Base-by-base conservation (phyloP, 1,284 basidiomycete genomes). In the Rhizoctonia solani region DNA sequence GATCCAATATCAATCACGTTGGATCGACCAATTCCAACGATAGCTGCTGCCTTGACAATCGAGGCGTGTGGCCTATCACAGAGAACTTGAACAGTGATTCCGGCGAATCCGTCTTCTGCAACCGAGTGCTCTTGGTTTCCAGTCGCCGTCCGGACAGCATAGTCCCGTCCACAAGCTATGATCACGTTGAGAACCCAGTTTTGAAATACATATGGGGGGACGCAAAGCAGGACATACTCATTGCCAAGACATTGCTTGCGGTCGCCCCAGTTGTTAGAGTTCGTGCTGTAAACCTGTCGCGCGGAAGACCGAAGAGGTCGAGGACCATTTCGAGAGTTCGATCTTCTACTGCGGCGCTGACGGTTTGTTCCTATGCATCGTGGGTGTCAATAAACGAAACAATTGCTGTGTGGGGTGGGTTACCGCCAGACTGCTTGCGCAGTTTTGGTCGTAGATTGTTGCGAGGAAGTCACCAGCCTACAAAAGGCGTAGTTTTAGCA, bases 251-350 rank as follows among this genome's bases (percentile, higher is more conserved):
- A 70, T 83, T 83, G n/a, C 75, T 75, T 0, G 78, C 75, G 0
- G 82, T 83, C 1, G 81, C 82, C 4, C 82, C 82, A 0, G 81
- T 82, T 0, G 81, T 82, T 16, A 82, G 69, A 0, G 79, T 80
- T 27, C 79, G 72, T 5, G 78, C 78, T n/a, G 69, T 68, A 69
- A 78, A 83, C 1, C 30, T 55, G 0, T 72, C 69, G 3, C 73
- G 67, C 0, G 74, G 71, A 1, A 83, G 75, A 1, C 69, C 66
- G 0, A 83, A 73, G 1, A 83, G 74, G 66, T 80, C 76, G 21
- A 81, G 74, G 1, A 81, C 72, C 72, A 81, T 74, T 49, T 77
- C 74, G 14, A 82, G 73, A 2, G 80, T 74, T 16, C 76, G 73
- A 3, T 71, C 69, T 69, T 83, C 82, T 19, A 82, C 69, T 0